Conservation (phyloP, 2,329 filamentous ascomycete genomes). For the Ceratocystis ficicola region DNA sequence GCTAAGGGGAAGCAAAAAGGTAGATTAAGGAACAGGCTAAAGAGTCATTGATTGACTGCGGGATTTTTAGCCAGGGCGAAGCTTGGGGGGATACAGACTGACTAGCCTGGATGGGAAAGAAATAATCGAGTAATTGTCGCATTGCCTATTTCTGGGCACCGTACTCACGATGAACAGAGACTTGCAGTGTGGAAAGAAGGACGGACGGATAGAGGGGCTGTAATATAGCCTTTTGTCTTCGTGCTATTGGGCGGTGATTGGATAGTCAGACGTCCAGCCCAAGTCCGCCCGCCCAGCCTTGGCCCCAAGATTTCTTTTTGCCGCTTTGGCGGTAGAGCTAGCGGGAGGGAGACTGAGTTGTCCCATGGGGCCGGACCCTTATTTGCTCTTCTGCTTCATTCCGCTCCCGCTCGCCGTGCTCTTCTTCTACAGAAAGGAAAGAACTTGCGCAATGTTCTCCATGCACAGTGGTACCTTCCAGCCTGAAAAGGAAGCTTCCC, state of each 20-base stretch:
- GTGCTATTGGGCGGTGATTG: not conserved
- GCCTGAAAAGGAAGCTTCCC: too few species aligned
- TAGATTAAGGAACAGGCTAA: not conserved
- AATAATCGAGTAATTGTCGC: too few species aligned
- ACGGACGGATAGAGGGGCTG: not conserved
- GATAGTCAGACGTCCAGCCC: not conserved
- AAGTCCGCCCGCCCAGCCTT: not conserved
- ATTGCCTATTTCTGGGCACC: not conserved
- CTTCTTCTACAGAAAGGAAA: not conserved
- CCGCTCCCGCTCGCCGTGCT: not conserved
- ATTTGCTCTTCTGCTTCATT: not conserved
- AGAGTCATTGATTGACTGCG: not conserved
- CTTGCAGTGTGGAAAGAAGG: not conserved
- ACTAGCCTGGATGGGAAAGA: too few species aligned
- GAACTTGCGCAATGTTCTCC: too few species aligned
- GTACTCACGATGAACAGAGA: not conserved
- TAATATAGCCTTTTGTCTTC: not conserved
- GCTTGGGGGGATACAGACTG: too few species aligned
- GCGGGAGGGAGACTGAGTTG: not conserved
- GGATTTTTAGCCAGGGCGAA: slow-evolving; percentile 1
- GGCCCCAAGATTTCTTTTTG: not conserved
- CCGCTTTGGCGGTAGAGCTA: not conserved
- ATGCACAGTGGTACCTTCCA: too few species aligned
- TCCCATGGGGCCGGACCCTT: not conserved
- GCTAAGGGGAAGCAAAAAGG: not conserved